Conservation (phyloP, 2,329 filamentous ascomycete species). For the Colletotrichum godetiae region DNA sequence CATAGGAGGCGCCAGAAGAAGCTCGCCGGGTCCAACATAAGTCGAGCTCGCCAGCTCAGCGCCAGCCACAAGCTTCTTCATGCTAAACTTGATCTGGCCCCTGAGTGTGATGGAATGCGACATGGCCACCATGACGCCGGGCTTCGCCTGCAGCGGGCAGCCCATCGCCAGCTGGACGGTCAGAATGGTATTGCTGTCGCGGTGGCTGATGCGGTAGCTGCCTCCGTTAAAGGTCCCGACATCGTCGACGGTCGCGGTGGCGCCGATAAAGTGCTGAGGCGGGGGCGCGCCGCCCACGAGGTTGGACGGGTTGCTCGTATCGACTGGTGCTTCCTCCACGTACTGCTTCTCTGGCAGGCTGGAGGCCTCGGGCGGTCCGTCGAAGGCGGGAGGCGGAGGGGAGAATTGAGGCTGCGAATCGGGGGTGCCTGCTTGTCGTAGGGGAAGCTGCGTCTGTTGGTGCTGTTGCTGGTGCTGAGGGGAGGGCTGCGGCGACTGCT, state of each 20-base stretch:
- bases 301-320: constrained; percentile 45
- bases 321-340: constrained; percentile 40
- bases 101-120: constrained; percentile 86
- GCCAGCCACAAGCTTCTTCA: constrained; percentile 91
- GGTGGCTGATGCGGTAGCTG: constrained; percentile 91
- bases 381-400: constrained; percentile 46
- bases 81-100: constrained; percentile 84
- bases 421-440: constrained; percentile 23
- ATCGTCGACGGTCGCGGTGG: constrained; percentile 76
- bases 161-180: constrained; percentile 92
- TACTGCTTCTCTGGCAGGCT: constrained; percentile 43
- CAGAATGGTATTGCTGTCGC: constrained; percentile 89
- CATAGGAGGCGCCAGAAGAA: constrained; percentile 82
- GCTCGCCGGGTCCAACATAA: constrained; percentile 90
- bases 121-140: constrained; percentile 95
- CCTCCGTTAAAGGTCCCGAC: constrained; percentile 98
- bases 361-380: constrained; percentile 38
- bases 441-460: constrained; percentile 40
- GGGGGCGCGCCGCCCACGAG: constrained; percentile 53
- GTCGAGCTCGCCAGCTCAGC: constrained; percentile 83
- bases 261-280: constrained; percentile 72
- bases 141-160: constrained; percentile 83
- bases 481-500: constrained; percentile 36
- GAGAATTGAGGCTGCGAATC: constrained; percentile 41
- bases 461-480: constrained; percentile 43